Base-by-base conservation (phyloP, 192 early-diverging fungal genomes). In the Coemansia sp. region DNA sequence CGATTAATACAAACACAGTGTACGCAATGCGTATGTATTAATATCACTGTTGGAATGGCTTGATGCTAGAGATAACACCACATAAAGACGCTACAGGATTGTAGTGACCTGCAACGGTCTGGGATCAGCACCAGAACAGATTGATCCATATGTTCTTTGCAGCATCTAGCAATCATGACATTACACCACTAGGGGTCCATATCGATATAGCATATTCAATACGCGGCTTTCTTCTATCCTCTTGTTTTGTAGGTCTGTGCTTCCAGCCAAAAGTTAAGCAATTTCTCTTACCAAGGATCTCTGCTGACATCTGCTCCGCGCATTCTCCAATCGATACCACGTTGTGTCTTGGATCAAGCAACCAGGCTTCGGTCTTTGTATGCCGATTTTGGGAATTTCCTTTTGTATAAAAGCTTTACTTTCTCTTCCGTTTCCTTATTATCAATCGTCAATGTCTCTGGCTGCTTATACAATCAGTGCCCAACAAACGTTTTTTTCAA, bases 301-400 rank as follows among this genome's bases (percentile, higher is more conserved):
- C 80, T 77, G 67, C 76, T 83, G 42, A 77, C 73, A 55, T 83
- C 80, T 36, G 75, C 51, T 41, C 80, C 80, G 32, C 80, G 75
- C 80, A 83, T 82, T 67, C 39, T 59, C 41, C 57, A 37, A 2
- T 32, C 32, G 39, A 22, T 41, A 41, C 1, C 6, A 37, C 26
- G 57, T 59, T 59, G 57, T 54, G 19, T 26, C 13, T 54, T 22
- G 51, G 21, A 22, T 15, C 19, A 11, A 12, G 8, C 21, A 19
- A 54, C 22, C 26, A 15, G 11, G 21, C 51, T 22, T 54, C 12
- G 4, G 51, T 54, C 21, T 11, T 21, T 54, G 22, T 54, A 26
- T 4, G 51, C 22, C 26, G 26, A 26, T 26, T 54, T 12, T 6
- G 11, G 26, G 10, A 26, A 54, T 7, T 49, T 8, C 47, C 19